These are phyloP conservation scores for Lactuca saligna DNA, from an alignment of 129 eudicot species.

Conservation along the genomic window DNA sequence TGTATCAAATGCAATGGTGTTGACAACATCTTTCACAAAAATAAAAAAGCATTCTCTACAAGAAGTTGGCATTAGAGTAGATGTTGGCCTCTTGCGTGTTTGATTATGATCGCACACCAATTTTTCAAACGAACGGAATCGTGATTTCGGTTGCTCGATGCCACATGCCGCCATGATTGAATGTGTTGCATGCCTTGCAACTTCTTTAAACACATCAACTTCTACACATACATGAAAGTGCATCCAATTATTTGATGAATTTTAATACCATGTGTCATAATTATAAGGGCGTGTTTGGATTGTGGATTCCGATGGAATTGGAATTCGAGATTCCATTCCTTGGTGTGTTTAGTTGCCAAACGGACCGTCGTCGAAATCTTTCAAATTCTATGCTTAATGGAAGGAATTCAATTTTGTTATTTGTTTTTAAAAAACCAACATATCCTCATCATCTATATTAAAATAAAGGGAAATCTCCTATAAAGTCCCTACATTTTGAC, in stretches of 20 bases:
- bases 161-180: constrained; percentile 80
- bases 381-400: no score
- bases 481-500: no score
- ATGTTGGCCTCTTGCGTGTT: constrained; percentile 39
- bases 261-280: not conserved
- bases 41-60: constrained; percentile 78
- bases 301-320: not conserved
- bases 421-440: not conserved
- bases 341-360: not conserved
- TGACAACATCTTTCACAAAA: constrained; percentile 72
- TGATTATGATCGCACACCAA: constrained; percentile 49
- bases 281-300: not conserved
- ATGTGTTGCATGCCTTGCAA: constrained; percentile 82
- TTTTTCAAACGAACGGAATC: constrained; percentile 35
- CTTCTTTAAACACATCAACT: constrained; percentile 62
- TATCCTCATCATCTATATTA: not conserved
- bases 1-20: constrained; percentile 42
- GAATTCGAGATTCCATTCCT: not conserved
- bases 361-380: not conserved
- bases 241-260: not conserved
- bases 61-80: constrained; percentile 63
- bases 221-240: constrained; percentile 42
- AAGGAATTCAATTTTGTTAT: not conserved
- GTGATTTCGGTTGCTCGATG: constrained; percentile 47
- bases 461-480: no score